These are phyloP conservation scores for Fusarium humuli DNA, from an alignment of 2,329 filamentous ascomycete genomes.

Conservation along the genomic window DNA sequence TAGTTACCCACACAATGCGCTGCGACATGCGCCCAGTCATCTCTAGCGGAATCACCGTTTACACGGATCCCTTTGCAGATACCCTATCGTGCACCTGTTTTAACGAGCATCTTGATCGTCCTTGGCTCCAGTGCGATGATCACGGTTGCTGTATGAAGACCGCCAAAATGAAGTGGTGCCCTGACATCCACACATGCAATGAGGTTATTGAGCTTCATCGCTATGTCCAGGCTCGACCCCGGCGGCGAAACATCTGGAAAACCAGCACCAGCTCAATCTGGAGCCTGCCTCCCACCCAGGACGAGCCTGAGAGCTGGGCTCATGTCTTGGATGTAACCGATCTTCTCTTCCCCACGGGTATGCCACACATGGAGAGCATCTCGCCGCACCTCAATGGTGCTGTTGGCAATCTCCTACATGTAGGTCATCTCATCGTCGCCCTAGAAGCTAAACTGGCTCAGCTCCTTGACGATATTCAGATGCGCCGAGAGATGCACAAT, in stretches of 20 bases:
- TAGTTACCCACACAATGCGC: conserved; percentile 44
- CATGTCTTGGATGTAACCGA: not conserved
- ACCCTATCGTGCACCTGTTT: conserved; percentile 40
- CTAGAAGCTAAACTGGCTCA: not conserved
- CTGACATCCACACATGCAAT: conserved; percentile 14
- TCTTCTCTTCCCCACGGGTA: conserved; percentile 5
- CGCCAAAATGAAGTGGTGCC: conserved; percentile 32
- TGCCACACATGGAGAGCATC: not conserved
- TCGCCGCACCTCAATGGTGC: not conserved
- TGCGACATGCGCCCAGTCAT: conserved; percentile 49
- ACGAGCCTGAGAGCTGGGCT: not conserved
- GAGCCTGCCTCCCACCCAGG: not conserved
- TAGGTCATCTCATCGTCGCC: conserved; percentile 14
- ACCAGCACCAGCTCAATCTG: not conserved
- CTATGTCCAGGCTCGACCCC: conserved; percentile 31
- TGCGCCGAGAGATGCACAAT: conserved; percentile 1
- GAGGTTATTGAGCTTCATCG: conserved; percentile 23
- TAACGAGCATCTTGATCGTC: not conserved
- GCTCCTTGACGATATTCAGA: not conserved
- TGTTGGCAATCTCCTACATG: conserved; percentile 8
- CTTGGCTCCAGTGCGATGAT: conserved; percentile 34
- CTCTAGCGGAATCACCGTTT: conserved; percentile 36
- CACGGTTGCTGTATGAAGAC: conserved; percentile 47
- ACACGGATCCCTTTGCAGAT: conserved; percentile 42
- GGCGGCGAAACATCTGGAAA: conserved; percentile 10